Evolutionary conservation across 2,329 filamentous ascomycete species (phyloP), one percentile per base, ranked within the genome.

Genomic region (Talaromyces sp.): DNA sequence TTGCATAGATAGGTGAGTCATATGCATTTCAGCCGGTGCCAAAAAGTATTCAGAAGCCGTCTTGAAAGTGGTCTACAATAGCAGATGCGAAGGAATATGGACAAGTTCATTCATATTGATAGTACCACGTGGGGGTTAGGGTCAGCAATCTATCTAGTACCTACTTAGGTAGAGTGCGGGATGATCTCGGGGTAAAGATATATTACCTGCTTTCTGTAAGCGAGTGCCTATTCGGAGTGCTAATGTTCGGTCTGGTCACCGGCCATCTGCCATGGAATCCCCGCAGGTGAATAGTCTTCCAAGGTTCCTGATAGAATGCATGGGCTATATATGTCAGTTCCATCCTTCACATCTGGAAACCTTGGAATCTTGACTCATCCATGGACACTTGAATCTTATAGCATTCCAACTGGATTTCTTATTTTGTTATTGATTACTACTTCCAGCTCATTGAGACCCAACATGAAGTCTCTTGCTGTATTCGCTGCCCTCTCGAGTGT

Each of bases 91-190:
- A 2, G 67, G 66, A 5, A 68, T 46, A 7, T 61, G 62, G 8
- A 70, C 64, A n/a, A 70, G 64, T 62, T 76, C 69, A 56, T 71
- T 78, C 74, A 80, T 78, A 55, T 76, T 76, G 1, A 70, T 66
- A 2, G 73, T 75, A 3, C 79, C 57, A 3, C 76, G 76, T 15
- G 73, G 65, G n/a, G 43, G 7, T 7, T 28, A 28, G 25, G 25
- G 25, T 28, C 4, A 28, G 7, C 25, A 28, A 13, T 35, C 11
- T 22, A 15, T 1, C 41, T 45, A 21, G 25, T 45, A 48, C 33
- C 28, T n/a, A n/a, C n/a, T n/a, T n/a, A n/a, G n/a, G n/a, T n/a
- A n/a, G n/a, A n/a, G n/a, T n/a, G 45, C 45, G 45, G 45, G 28
- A 28, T 48, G 45, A 33, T 48, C 28, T 48, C 45, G 45, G 45